Percentiles rank a stretch among this genome's conserved stretches.
phyloP scores from a whole-genome alignment of 331 rosid species.

The Erythrophleum ivorense region DNA sequence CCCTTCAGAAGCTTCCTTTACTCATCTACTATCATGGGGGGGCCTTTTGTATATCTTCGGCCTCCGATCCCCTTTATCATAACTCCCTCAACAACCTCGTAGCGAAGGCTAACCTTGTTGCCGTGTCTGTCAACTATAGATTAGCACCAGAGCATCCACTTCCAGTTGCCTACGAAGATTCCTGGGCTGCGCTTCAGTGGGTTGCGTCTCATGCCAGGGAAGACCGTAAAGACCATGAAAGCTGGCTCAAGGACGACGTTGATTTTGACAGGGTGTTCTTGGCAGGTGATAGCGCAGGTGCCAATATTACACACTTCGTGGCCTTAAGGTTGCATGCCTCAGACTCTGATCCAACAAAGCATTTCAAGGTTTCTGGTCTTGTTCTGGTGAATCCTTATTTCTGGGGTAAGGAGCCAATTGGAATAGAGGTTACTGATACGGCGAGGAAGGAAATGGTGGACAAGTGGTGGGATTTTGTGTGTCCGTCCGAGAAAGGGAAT shows the following conservation, averaged over 20 bases:
- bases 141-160: conserved; percentile 83
- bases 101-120: conserved; percentile 55
- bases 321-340: conserved; percentile 40
- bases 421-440: conserved; percentile 2
- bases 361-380: conserved; percentile 57
- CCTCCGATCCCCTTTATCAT: conserved; percentile 74
- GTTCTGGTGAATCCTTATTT: conserved; percentile 76
- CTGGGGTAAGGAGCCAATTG: conserved; percentile 72
- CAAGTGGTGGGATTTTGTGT: conserved; percentile 79
- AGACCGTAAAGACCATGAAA: conserved; percentile 38
- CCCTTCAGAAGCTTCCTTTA: conserved; percentile 54
- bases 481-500: conserved; percentile 68
- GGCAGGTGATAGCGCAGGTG: conserved; percentile 87
- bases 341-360: conserved; percentile 18
- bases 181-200: conserved; percentile 75
- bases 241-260: conserved; percentile 58
- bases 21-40: conserved; percentile 83
- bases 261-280: conserved; percentile 67
- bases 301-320: conserved; percentile 73
- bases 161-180: conserved; percentile 70
- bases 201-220: conserved; percentile 42
- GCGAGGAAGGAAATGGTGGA: conserved; percentile 12
- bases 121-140: conserved; percentile 70
- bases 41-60: conserved; percentile 67
- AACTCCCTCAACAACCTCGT: conserved; percentile 69